Percentiles rank a stretch among this genome's conserved stretches.
Evolutionary conservation across 768 basidiomycete species (phyloP).

Genomic region (Agrocybe chaxingu): DNA sequence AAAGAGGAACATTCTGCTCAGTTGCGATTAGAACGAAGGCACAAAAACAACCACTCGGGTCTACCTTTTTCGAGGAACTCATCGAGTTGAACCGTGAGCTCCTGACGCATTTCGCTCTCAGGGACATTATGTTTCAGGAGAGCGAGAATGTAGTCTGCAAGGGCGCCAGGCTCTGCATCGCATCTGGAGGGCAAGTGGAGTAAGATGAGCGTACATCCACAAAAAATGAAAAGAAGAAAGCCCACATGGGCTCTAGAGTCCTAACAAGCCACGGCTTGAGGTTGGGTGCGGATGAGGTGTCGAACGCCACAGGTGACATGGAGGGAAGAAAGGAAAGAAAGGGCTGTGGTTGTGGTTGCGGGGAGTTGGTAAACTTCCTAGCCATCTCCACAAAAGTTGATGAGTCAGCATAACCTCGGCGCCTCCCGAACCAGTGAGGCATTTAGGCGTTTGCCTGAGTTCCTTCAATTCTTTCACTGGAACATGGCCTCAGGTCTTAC

Average conservation of each 20-base stretch:
- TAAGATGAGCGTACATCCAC: slow-evolving; percentile 8
- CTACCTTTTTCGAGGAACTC: slow-evolving; percentile 93
- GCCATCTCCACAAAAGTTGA: too few relatives aligned
- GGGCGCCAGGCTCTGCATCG: slow-evolving; percentile 92
- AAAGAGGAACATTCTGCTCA: slow-evolving; percentile 65
- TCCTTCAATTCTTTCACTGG: too few relatives aligned
- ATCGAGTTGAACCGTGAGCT: slow-evolving; percentile 72
- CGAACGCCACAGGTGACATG: slow-evolving; percentile 54
- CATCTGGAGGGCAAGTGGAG: slow-evolving; percentile 52
- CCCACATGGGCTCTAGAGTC: slow-evolving; percentile 87
- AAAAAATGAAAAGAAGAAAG: slow-evolving; percentile 10
- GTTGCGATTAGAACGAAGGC: slow-evolving; percentile 10
- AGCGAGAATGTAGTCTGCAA: slow-evolving; percentile 93
- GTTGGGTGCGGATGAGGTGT: slow-evolving; percentile 57
- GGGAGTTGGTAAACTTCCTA: neutral
- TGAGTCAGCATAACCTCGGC: too few relatives aligned
- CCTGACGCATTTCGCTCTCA: slow-evolving; percentile 78
- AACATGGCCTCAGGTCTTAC: too few relatives aligned
- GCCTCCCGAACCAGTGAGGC: too few relatives aligned
- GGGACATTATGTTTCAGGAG: slow-evolving; percentile 87
- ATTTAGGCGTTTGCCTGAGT: too few relatives aligned
- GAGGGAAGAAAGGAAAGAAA: neutral
- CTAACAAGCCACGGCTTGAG: slow-evolving; percentile 88
- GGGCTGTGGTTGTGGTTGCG: neutral
- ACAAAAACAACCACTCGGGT: neutral